Conservation (phyloP, 2,329 filamentous ascomycete species). For the Sodiomyces alkalinus region DNA sequence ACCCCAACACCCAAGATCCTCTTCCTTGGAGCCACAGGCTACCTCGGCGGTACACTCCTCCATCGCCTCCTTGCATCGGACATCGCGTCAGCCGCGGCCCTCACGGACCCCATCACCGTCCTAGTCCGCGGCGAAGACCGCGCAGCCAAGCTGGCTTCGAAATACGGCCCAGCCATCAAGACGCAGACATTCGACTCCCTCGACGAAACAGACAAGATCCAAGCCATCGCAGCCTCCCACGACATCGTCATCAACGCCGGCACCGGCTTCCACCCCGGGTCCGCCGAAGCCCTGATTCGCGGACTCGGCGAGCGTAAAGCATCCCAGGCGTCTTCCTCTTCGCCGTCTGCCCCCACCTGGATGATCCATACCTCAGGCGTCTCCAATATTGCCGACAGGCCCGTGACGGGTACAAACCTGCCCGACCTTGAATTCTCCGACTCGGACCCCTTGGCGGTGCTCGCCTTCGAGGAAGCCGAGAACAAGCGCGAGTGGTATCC, state of each 20-base stretch:
- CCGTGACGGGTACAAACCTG: constrained; percentile 4
- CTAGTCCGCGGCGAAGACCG: constrained; percentile 4
- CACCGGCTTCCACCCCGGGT: constrained; percentile 15
- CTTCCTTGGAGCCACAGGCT: constrained; percentile 8
- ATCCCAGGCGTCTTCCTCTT: no score
- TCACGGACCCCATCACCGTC: constrained; percentile 2
- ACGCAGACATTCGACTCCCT: constrained; percentile 3
- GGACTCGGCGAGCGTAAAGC: constrained; percentile 17
- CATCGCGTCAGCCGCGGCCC: constrained; percentile 1
- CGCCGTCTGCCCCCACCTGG: no score
- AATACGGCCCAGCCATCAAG: constrained; percentile 5
- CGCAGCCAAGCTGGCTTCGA: constrained; percentile 1
- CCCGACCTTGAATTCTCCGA: constrained; percentile 7
- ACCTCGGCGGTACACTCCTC: constrained; percentile 9
- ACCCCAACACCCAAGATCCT: constrained; percentile 7
- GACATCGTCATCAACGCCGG: constrained; percentile 21
- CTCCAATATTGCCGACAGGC: constrained; percentile 9
- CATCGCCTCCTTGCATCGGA: constrained; percentile 5
- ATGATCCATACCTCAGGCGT: constrained; percentile 9
- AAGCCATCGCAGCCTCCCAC: constrained; percentile 5
- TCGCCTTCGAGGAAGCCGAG: constrained; percentile 7
- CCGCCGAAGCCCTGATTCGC: constrained; percentile 18
- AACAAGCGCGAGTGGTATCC: constrained; percentile 8
- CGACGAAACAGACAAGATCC: constrained; percentile 5
- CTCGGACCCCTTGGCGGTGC: constrained; percentile 2